Evolutionary conservation across 768 basidiomycete genomes (phyloP).

Genomic region (Dioszegia hungarica): DNA sequence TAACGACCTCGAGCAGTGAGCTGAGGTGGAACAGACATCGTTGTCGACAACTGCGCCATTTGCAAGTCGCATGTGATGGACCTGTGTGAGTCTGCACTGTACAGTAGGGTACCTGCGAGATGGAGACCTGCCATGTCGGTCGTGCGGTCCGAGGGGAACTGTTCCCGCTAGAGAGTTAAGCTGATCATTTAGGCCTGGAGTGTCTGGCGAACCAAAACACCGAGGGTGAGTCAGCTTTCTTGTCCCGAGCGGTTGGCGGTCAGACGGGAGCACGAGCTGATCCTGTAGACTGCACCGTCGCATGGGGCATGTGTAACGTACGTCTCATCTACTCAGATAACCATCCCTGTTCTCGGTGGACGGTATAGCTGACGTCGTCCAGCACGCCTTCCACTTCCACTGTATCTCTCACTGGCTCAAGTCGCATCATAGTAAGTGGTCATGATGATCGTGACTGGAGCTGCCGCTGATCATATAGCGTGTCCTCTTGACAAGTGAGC

Average conservation of each 20-base stretch:
- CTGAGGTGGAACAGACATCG: slow-evolving; percentile 65
- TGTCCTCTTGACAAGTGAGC: slow-evolving; percentile 50
- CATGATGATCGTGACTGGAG: background rate
- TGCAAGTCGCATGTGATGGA: slow-evolving; percentile 99
- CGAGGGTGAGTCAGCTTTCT: slow-evolving; percentile 62
- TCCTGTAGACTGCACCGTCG: slow-evolving; percentile 61
- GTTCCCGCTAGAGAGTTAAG: background rate
- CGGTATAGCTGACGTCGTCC: background rate
- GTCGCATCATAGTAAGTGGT: slow-evolving; percentile 57
- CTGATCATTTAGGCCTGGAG: slow-evolving; percentile 74
- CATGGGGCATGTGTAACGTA: slow-evolving; percentile 99
- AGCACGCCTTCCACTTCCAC: slow-evolving; percentile 99
- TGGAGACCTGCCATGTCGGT: background rate
- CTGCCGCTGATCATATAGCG: slow-evolving; percentile 23
- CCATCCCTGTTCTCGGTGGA: no score
- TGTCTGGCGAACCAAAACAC: slow-evolving; percentile 99
- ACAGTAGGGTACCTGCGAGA: background rate
- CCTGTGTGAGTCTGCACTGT: slow-evolving; percentile 83
- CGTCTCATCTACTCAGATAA: slow-evolving; percentile 37
- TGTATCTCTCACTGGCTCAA: slow-evolving; percentile 99
- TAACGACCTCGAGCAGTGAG: background rate
- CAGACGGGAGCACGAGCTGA: slow-evolving; percentile 8
- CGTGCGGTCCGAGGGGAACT: background rate
- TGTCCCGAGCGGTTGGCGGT: no score
- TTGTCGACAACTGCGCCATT: slow-evolving; percentile 98